Percentiles rank a stretch among this genome's conserved stretches.
phyloP scores from a whole-genome alignment of 2,329 filamentous ascomycete genomes.

The Neophaeococcomyces aloes region DNA sequence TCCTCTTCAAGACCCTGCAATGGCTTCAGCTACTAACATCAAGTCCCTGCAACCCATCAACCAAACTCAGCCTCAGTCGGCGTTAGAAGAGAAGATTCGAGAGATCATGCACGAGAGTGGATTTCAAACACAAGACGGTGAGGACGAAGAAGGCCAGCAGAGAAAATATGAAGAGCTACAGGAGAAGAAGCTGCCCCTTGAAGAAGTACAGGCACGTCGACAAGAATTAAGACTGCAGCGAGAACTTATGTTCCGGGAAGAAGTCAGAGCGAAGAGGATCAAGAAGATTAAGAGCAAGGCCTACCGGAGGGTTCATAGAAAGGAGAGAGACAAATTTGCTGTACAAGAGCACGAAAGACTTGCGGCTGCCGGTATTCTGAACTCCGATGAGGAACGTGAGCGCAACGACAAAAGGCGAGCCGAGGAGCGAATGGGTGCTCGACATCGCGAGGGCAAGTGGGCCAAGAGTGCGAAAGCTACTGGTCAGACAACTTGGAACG shows the following conservation, averaged over 20 bases:
- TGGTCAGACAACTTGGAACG: constrained; percentile 77
- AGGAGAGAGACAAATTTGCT: constrained; percentile 53
- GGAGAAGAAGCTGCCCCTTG: constrained; percentile 60
- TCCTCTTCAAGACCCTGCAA: constrained; percentile 64
- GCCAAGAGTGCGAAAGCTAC: constrained; percentile 72
- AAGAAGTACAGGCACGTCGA: constrained; percentile 61
- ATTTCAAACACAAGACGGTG: constrained; percentile 49
- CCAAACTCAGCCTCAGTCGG: constrained; percentile 56
- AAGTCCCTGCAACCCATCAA: constrained; percentile 52
- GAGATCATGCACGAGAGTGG: constrained; percentile 85
- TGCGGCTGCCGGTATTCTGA: constrained; percentile 48
- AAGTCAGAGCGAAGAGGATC: constrained; percentile 78
- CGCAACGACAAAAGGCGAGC: constrained; percentile 63
- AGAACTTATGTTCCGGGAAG: constrained; percentile 79
- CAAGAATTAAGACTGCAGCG: constrained; percentile 68
- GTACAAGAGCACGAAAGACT: constrained; percentile 36
- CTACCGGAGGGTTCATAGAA: constrained; percentile 84
- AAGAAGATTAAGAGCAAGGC: constrained; percentile 99
- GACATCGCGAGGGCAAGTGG: constrained; percentile 85
- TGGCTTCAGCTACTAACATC: constrained; percentile 48
- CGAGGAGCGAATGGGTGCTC: constrained; percentile 71
- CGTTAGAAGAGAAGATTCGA: constrained; percentile 76
- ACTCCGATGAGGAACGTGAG: constrained; percentile 55
- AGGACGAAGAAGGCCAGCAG: constrained; percentile 53
- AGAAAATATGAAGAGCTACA: constrained; percentile 60